Conservation (phyloP, 768 basidiomycete genomes). For the Pholiota conissans region DNA sequence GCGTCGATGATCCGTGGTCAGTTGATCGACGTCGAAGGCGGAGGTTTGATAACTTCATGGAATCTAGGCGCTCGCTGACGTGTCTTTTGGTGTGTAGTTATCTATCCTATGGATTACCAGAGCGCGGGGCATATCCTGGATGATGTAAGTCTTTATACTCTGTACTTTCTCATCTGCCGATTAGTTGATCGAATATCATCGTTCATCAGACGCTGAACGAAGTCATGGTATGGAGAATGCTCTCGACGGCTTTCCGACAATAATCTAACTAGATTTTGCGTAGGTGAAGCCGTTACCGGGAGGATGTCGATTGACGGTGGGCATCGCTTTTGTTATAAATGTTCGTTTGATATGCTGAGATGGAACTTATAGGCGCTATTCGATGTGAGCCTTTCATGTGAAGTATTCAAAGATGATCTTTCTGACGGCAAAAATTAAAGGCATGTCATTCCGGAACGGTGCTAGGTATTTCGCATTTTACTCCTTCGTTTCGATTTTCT, state of each 20-base stretch:
- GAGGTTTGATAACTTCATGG: neutral
- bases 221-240: slow-evolving; percentile 40
- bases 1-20: neutral
- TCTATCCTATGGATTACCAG: slow-evolving; percentile 89
- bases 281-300: slow-evolving; percentile 45
- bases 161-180: neutral
- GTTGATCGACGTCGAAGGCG: neutral
- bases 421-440: slow-evolving; percentile 26
- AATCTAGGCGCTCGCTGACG: neutral
- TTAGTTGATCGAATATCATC: neutral
- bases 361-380: slow-evolving; percentile 42
- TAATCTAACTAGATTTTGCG: neutral
- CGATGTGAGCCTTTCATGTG: slow-evolving; percentile 38
- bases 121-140: slow-evolving; percentile 75
- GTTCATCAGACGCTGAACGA: slow-evolving; percentile 45
- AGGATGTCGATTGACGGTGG: slow-evolving; percentile 53
- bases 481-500: neutral
- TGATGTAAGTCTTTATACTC: slow-evolving; percentile 37
- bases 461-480: slow-evolving; percentile 34
- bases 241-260: neutral
- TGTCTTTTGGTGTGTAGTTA: slow-evolving; percentile 46
- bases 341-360: neutral
- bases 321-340: slow-evolving; percentile 12
- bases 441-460: slow-evolving; percentile 58
- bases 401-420: neutral